phyloP scores from a whole-genome alignment of 176 grass and related monocot genomes.

The Aegilops umbellulata region DNA sequence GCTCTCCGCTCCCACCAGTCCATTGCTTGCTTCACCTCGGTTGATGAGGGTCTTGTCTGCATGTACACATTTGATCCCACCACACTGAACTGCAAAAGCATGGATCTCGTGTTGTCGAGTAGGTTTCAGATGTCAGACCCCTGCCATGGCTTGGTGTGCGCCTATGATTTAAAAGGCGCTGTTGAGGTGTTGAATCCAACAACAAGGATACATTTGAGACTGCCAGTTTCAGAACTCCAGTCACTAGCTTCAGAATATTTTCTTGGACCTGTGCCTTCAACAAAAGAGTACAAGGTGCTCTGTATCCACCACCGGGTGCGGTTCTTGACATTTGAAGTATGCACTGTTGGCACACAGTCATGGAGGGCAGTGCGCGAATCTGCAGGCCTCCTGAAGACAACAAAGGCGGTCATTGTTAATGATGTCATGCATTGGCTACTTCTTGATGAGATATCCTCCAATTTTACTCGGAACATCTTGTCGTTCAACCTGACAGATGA shows the following conservation, averaged over 20 bases:
- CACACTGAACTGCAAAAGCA: conserved; percentile 38
- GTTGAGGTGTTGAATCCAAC: conserved; percentile 53
- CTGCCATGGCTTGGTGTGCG: conserved; percentile 42
- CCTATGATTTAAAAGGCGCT: conserved; percentile 36
- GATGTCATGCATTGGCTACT: conserved; percentile 41
- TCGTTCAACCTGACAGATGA: conserved; percentile 36
- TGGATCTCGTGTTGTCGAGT: conserved; percentile 36
- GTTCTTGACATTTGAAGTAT: conserved; percentile 47
- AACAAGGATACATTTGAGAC: conserved; percentile 26
- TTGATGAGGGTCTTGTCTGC: conserved; percentile 34
- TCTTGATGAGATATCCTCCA: conserved; percentile 24
- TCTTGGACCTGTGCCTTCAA: conserved; percentile 42
- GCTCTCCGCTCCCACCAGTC: conserved; percentile 26
- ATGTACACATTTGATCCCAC: conserved; percentile 47
- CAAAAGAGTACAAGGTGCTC: conserved; percentile 49
- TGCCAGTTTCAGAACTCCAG: conserved; percentile 29
- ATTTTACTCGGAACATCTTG: conserved; percentile 28
- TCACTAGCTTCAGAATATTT: conserved; percentile 41
- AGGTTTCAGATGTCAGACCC: conserved; percentile 47
- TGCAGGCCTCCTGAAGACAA: conserved; percentile 31
- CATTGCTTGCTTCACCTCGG: conserved; percentile 49
- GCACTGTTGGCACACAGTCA: conserved; percentile 29
- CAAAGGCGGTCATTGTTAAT: conserved; percentile 39
- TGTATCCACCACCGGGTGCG: conserved; percentile 21
- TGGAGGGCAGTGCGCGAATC: conserved; percentile 34